phyloP scores from a whole-genome alignment of 2,329 filamentous ascomycete species.

The Intubia oerlemansii region DNA sequence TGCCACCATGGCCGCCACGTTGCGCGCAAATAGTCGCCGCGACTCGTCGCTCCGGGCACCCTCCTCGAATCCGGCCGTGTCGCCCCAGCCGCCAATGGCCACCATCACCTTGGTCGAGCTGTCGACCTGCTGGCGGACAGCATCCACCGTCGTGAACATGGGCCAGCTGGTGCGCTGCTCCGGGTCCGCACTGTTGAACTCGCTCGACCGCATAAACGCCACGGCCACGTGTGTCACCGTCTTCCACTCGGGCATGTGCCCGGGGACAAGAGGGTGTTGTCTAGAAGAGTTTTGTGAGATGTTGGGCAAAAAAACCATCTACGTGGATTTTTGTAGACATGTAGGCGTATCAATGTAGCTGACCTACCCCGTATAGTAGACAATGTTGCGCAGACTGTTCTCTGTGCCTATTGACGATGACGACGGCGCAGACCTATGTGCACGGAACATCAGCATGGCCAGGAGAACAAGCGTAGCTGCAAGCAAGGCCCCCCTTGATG shows the following conservation, averaged over 20 bases:
- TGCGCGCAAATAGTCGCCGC: conserved; percentile 37
- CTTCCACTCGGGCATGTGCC: conserved; percentile 12
- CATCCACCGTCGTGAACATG: conserved; percentile 28
- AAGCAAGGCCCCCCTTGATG: too few relatives aligned
- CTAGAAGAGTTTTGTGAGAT: too few relatives aligned
- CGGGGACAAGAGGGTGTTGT: conserved; percentile 24
- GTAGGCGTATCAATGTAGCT: background rate
- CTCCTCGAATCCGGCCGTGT: conserved; percentile 37
- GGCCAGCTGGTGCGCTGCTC: conserved; percentile 19
- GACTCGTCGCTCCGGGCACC: conserved; percentile 29
- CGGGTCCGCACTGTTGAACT: conserved; percentile 24
- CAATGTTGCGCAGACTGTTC: conserved; percentile 15
- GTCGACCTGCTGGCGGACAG: conserved; percentile 25
- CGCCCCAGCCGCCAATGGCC: conserved; percentile 57
- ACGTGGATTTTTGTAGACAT: too few relatives aligned
- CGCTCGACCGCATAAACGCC: conserved; percentile 32
- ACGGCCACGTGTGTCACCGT: conserved; percentile 34
- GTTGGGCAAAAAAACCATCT: too few relatives aligned
- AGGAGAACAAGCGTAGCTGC: too few relatives aligned
- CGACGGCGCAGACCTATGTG: too few relatives aligned
- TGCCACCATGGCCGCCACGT: conserved; percentile 40
- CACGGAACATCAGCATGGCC: too few relatives aligned
- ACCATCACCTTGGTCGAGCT: conserved; percentile 40
- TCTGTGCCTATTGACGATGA: too few relatives aligned
- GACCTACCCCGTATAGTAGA: conserved; percentile 28